phyloP scores from a whole-genome alignment of 1,139 yeast species.

The Scheffersomyces titani region DNA sequence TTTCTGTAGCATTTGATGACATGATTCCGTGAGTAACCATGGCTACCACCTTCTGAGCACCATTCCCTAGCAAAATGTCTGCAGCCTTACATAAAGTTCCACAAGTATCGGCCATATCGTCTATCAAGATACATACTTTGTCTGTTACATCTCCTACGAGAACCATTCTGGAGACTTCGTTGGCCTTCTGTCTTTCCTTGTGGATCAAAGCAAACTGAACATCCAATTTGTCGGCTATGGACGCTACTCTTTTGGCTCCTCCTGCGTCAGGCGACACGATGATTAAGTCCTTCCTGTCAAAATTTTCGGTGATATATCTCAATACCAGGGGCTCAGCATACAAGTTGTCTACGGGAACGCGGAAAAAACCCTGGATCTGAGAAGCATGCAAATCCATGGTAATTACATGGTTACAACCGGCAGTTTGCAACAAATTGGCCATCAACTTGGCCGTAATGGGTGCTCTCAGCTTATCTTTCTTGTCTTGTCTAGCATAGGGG shows the following conservation, averaged over 20 bases:
- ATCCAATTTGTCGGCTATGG: conserved; percentile 75
- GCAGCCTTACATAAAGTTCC: conserved; percentile 81
- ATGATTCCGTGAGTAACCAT: conserved; percentile 81
- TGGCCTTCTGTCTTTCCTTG: conserved; percentile 79
- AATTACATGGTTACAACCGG: conserved; percentile 80
- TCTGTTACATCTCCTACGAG: conserved; percentile 75
- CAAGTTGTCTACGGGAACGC: conserved; percentile 77
- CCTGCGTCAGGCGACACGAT: conserved; percentile 86
- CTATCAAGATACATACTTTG: conserved; percentile 70
- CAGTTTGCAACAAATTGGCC: conserved; percentile 74
- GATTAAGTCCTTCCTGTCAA: conserved; percentile 50
- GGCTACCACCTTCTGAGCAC: conserved; percentile 75
- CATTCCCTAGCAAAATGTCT: conserved; percentile 57
- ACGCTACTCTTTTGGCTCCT: conserved; percentile 83
- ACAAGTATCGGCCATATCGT: conserved; percentile 86
- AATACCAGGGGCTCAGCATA: conserved; percentile 80
- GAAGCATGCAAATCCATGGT: conserved; percentile 86
- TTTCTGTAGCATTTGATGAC: conserved; percentile 68
- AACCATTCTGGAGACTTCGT: conserved; percentile 75
- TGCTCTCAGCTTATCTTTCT: conserved; percentile 79
- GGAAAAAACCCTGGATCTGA: conserved; percentile 81
- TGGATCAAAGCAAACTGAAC: conserved; percentile 79
- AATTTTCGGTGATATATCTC: conserved; percentile 61
- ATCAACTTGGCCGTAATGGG: conserved; percentile 79
- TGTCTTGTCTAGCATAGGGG: conserved; percentile 83